Conservation (phyloP, 306 rosid species). For the Malus orientalis region DNA sequence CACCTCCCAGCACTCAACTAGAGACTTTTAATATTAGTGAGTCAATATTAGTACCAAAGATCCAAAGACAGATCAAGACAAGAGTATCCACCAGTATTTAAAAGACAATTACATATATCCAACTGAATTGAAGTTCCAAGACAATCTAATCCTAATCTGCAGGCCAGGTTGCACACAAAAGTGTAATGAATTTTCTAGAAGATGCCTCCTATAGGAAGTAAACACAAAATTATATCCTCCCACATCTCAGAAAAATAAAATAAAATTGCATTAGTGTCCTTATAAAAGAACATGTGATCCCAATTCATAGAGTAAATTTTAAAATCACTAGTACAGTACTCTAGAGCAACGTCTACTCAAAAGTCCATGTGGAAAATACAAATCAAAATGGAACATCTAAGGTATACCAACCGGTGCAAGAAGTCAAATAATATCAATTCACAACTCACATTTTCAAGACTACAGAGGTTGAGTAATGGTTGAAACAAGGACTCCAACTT, state of each 20-base stretch:
- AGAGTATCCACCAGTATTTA: no score
- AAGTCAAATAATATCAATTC: neutral
- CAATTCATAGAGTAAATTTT: neutral
- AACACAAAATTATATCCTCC: neutral
- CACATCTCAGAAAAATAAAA: neutral
- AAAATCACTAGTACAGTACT: neutral
- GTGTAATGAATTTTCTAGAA: no score
- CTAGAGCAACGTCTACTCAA: neutral
- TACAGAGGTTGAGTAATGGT: conserved; percentile 72
- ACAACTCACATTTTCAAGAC: conserved; percentile 62
- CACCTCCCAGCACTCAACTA: neutral
- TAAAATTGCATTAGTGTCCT: neutral
- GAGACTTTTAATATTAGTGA: no score
- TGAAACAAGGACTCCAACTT: conserved; percentile 51
- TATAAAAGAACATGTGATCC: neutral
- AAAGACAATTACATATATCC: no score
- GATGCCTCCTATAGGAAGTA: neutral
- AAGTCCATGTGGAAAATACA: neutral
- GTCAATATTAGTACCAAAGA: neutral
- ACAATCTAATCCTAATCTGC: no score
- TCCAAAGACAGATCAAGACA: no score
- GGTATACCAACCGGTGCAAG: neutral
- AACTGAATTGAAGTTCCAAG: no score
- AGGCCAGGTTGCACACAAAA: no score
- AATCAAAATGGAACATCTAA: neutral